Evolutionary conservation across 1,139 yeast genomes (phyloP).

Genomic region (Lodderomyces jiufengensis): DNA sequence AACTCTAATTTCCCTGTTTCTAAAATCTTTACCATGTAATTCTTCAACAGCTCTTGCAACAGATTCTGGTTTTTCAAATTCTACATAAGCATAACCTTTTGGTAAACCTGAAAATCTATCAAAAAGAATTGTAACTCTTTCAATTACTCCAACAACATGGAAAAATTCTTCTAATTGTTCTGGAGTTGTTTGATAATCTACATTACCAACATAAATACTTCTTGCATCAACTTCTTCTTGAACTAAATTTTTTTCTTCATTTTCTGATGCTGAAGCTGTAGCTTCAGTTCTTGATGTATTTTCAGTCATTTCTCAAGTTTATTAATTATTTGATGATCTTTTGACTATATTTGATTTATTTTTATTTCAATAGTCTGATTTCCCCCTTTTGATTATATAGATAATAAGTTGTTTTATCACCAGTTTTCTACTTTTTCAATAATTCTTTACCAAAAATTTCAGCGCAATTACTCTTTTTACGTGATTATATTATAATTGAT

Average conservation of each 20-base stretch:
- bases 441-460: no score
- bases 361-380: neutral
- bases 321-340: no score
- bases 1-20: constrained; percentile 37
- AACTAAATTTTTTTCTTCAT: constrained; percentile 26
- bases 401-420: no score
- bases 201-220: constrained; percentile 44
- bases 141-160: constrained; percentile 32
- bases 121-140: constrained; percentile 39
- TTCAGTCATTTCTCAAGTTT: constrained; percentile 7
- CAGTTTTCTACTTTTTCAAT: no score
- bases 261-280: constrained; percentile 30
- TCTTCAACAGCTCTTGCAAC: constrained; percentile 35
- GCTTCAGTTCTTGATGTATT: constrained; percentile 14
- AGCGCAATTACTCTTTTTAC: no score
- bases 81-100: constrained; percentile 47
- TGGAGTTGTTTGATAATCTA: constrained; percentile 40
- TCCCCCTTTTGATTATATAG: constrained; percentile 1
- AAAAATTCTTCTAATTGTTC: constrained; percentile 40
- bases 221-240: constrained; percentile 36
- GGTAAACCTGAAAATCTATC: constrained; percentile 38
- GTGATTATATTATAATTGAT: no score
- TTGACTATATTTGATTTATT: neutral
- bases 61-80: constrained; percentile 28
- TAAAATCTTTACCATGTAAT: constrained; percentile 31